phyloP scores from a whole-genome alignment of 176 grass and related monocot genomes.

The Triticum timopheevii region DNA sequence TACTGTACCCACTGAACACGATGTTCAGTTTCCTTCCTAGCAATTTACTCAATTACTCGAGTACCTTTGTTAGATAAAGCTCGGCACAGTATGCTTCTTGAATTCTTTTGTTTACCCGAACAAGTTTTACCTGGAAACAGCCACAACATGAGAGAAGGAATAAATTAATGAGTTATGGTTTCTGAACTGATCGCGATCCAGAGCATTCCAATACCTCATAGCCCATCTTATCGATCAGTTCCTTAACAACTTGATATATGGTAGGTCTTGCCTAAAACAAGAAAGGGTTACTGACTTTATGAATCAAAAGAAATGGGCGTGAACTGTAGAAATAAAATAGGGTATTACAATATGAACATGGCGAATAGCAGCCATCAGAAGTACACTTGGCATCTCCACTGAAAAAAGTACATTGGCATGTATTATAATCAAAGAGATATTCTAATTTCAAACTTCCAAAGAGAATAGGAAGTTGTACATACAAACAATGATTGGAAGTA shows the following conservation, averaged over 20 bases:
- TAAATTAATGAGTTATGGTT: not conserved
- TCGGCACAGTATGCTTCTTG: constrained; percentile 92
- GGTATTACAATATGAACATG: constrained; percentile 91
- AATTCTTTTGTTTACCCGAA: constrained; percentile 89
- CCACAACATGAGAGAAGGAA: constrained; percentile 1
- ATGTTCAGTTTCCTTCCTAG: not conserved
- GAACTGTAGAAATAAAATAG: not conserved
- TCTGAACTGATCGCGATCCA: not conserved
- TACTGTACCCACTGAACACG: constrained; percentile 2
- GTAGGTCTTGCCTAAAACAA: constrained; percentile 72
- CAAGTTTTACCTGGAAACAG: constrained; percentile 69
- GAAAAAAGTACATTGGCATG: constrained; percentile 22
- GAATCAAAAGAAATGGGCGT: not conserved
- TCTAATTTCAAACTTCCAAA: not conserved
- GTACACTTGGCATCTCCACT: constrained; percentile 95
- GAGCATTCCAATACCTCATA: constrained; percentile 52
- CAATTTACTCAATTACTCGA: not conserved
- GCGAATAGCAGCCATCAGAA: constrained; percentile 95
- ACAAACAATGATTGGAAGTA: constrained; percentile 98
- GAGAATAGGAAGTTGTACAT: constrained; percentile 37
- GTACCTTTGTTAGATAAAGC: constrained; percentile 77
- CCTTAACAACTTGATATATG: constrained; percentile 88
- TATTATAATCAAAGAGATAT: constrained; percentile 4
- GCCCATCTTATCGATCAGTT: constrained; percentile 86
- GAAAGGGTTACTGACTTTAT: constrained; percentile 1